Conservation (phyloP, 371 early-diverging fungal genomes). For the Syncephalastrum monosporum region DNA sequence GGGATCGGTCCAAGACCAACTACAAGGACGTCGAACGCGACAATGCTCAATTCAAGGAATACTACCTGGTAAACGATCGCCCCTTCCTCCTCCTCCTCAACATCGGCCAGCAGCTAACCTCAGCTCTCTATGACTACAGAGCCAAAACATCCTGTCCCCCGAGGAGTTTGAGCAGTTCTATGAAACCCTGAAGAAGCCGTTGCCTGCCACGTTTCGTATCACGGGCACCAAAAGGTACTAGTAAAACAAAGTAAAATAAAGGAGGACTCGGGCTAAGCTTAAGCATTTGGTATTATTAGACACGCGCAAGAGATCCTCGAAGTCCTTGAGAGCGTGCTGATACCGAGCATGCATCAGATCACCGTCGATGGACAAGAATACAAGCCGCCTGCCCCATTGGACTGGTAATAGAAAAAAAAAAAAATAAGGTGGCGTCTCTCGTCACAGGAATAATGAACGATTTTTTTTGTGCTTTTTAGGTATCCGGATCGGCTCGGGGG, state of each 20-base stretch:
- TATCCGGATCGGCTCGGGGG: constrained; percentile 92
- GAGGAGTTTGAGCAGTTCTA: constrained; percentile 83
- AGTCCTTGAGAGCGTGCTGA: constrained; percentile 50
- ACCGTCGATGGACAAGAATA: constrained; percentile 68
- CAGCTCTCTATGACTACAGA: constrained; percentile 13
- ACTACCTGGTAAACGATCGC: too few species aligned
- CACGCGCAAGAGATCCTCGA: constrained; percentile 51
- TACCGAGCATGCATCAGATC: constrained; percentile 54
- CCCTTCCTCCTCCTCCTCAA: too few species aligned
- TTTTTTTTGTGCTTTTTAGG: neutral
- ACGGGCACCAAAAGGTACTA: constrained; percentile 83
- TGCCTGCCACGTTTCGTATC: constrained; percentile 93
- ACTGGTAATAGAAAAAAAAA: constrained; percentile 51
- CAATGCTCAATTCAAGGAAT: too few species aligned
- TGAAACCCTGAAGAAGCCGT: constrained; percentile 55
- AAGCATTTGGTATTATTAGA: constrained; percentile 11
- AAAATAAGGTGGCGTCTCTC: too few species aligned
- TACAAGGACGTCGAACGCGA: too few species aligned
- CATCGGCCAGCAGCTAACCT: too few species aligned
- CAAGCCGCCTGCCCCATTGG: constrained; percentile 74
- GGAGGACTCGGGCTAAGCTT: constrained; percentile 9
- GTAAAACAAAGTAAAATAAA: constrained; percentile 5
- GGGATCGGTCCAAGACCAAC: too few species aligned
- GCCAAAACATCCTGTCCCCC: constrained; percentile 75
- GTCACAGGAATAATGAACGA: too few species aligned